Evolutionary conservation across 176 grass and related monocot genomes (phyloP), one percentile per base, ranked within the genome.

Genomic region (Oryza glumipatula): DNA sequence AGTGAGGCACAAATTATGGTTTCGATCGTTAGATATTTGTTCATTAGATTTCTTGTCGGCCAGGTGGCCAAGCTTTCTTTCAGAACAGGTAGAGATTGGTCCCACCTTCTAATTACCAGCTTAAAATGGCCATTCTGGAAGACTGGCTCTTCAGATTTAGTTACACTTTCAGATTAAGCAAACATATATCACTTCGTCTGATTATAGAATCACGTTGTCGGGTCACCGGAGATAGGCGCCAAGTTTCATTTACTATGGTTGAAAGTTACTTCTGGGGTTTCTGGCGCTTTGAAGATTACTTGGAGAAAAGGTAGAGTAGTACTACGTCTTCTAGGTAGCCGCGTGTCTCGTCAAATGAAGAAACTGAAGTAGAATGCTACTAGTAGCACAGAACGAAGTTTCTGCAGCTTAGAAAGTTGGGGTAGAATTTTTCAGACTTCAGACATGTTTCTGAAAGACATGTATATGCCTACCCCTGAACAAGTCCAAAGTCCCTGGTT

Each of bases 1-100:
- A 44, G 43, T 44, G 43, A 44, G 43, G 30, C 28, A 43, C 44
- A 83, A 79, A 79, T 83, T 26, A 78, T 73, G 44, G 67, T 72
- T 76, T 76, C 45, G 51, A 54, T 54, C 51, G 63, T 26, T 68
- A 28, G 72, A 76, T 76, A 49, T 32, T 44, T 41, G 36, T 69
- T 61, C 24, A 30, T 35, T 23, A 67, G 45, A 86, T 80, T 44
- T 78, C 1, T 10, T 19, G 0, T 36, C 61, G 26, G 43, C 9
- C 15, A 67, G 23, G 14, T 54, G n/a, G 12, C 79, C 7, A 45
- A 32, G 14, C n/a, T 68, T 26, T 23, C 9, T 35, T 54, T 49
- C 16, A 54, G 46, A 16, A 9, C 23, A 66, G 9, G 58, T 16
- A 67, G n/a, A 43, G 39, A 41, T 41, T 41, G 39, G 39, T 41